Percentiles rank a stretch among this genome's conserved stretches.
phyloP scores from a whole-genome alignment of 1,284 basidiomycete genomes.

The Rhodotorula sp. region DNA sequence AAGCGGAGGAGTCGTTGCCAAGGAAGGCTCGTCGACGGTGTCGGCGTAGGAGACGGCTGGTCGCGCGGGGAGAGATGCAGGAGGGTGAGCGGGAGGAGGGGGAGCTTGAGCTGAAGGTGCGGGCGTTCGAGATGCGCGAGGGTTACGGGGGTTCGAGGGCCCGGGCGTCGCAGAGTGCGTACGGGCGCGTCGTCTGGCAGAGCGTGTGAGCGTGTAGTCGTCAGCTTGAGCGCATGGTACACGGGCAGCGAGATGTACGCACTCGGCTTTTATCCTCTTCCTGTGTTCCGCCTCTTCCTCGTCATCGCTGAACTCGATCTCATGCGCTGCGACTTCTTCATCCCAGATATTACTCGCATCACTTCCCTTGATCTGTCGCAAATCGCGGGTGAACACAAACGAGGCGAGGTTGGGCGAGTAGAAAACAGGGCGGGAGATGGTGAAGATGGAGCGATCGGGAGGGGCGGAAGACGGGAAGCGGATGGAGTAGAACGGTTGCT shows the following conservation, averaged over 20 bases:
- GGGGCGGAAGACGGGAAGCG: conserved; percentile 50
- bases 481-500: conserved; percentile 78
- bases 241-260: neutral
- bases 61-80: conserved; percentile 24
- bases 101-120: neutral
- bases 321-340: conserved; percentile 79
- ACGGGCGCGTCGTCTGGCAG: conserved; percentile 15
- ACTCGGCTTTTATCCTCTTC: conserved; percentile 47
- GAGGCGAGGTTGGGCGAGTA: conserved; percentile 73
- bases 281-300: conserved; percentile 74
- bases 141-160: conserved; percentile 1
- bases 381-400: conserved; percentile 70
- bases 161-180: conserved; percentile 25
- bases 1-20: neutral
- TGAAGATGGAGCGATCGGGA: conserved; percentile 54
- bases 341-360: conserved; percentile 90
- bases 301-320: conserved; percentile 86
- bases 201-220: no score
- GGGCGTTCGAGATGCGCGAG: conserved; percentile 3
- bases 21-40: conserved; percentile 2
- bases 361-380: conserved; percentile 68
- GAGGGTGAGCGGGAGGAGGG: conserved; percentile 2
- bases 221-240: neutral
- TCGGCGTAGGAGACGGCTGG: conserved; percentile 35
- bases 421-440: conserved; percentile 57